Evolutionary conservation across 2,329 filamentous ascomycete species (phyloP).

Genomic region (Aspergillus felis): DNA sequence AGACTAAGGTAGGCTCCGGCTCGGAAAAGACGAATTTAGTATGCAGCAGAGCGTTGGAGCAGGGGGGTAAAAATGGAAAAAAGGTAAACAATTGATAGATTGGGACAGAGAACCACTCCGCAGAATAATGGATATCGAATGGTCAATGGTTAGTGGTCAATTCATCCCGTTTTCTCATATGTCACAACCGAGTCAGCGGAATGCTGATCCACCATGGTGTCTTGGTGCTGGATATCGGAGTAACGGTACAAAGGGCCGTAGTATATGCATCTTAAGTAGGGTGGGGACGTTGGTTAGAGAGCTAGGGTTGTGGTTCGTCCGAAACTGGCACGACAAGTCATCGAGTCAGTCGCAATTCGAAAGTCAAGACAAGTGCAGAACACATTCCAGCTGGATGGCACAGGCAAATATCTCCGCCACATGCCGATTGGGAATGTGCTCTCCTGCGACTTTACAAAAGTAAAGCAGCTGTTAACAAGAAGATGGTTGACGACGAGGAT

Average conservation of each 20-base stretch:
- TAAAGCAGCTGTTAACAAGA: neutral
- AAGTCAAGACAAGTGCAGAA: neutral
- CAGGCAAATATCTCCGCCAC: neutral
- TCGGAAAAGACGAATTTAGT: neutral
- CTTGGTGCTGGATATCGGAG: constrained; percentile 8
- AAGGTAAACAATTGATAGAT: neutral
- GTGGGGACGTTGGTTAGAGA: neutral
- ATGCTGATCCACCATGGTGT: constrained; percentile 3
- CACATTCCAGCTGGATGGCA: neutral
- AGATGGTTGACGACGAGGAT: neutral
- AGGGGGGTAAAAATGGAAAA: neutral
- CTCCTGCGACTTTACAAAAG: neutral
- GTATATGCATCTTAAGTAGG: neutral
- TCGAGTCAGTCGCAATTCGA: neutral
- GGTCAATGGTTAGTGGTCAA: neutral
- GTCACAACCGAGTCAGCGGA: constrained; percentile 7
- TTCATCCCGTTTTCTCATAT: constrained; percentile 5
- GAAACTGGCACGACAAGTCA: neutral
- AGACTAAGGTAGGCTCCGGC: neutral
- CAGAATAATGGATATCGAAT: constrained; percentile 1
- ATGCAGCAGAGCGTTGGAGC: neutral
- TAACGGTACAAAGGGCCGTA: neutral
- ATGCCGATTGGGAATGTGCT: neutral
- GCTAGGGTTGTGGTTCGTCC: neutral
- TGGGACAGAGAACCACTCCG: neutral